A percentile compares a stretch with the other conserved stretches of the same genome.
These are phyloP conservation scores for Arabidopsis suecica DNA, from an alignment of 345 rosid species.

Conservation along the genomic window DNA sequence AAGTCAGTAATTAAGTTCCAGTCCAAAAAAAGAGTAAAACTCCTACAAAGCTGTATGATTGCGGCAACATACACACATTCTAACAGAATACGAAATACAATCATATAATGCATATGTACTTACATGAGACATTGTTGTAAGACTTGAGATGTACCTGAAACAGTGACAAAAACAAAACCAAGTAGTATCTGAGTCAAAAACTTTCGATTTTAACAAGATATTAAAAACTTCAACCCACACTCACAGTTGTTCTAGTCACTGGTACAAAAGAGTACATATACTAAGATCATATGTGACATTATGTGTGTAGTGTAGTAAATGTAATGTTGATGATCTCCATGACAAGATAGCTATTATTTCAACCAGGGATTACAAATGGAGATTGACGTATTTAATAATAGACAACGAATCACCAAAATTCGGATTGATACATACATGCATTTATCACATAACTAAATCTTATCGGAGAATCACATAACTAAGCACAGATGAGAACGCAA, in stretches of 20 bases:
- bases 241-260: not conserved
- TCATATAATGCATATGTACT: conserved; percentile 25
- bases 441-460: not conserved
- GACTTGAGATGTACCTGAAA: conserved; percentile 27
- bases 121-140: conserved; percentile 45
- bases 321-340: not conserved
- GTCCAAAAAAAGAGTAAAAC: not conserved
- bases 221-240: not conserved
- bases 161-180: conserved; percentile 11
- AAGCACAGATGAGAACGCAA: conserved; percentile 25
- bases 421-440: not conserved
- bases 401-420: not conserved
- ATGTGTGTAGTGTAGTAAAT: not conserved
- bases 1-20: conserved; percentile 5
- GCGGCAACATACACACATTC: conserved; percentile 1
- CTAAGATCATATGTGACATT: conserved; percentile 10
- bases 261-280: not conserved
- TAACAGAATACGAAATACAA: not conserved
- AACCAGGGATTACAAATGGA: not conserved
- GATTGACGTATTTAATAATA: not conserved
- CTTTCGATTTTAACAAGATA: not conserved
- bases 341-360: conserved; percentile 6
- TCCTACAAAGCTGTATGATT: conserved; percentile 5
- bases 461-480: conserved; percentile 7
- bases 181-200: not conserved